phyloP scores from a whole-genome alignment of 2,329 filamentous ascomycete species.

The Dothidotthia symphoricarpi region DNA sequence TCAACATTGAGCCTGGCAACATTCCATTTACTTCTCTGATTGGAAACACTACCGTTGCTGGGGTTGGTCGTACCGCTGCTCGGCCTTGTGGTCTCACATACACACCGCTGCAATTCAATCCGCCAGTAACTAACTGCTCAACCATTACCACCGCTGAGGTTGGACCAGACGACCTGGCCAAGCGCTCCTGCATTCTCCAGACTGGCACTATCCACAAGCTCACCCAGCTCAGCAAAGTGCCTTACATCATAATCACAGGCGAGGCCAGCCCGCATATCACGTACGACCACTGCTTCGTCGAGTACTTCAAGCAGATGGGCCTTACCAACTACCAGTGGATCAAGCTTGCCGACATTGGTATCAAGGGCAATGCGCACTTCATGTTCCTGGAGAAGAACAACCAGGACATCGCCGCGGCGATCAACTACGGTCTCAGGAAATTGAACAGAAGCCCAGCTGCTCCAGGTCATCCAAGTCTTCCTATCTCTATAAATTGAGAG shows the following conservation, averaged over 20 bases:
- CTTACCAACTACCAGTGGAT: conserved; percentile 45
- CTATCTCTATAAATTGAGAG: neutral
- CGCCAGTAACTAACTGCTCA: conserved; percentile 16
- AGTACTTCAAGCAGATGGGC: conserved; percentile 44
- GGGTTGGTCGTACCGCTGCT: conserved; percentile 14
- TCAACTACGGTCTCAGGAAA: conserved; percentile 6
- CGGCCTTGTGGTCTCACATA: conserved; percentile 22
- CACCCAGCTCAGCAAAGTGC: conserved; percentile 23
- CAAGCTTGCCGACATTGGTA: conserved; percentile 45
- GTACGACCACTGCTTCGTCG: conserved; percentile 35
- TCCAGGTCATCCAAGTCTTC: conserved; percentile 6
- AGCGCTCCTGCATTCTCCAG: conserved; percentile 18
- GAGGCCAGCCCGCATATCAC: conserved; percentile 33
- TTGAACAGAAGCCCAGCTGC: conserved; percentile 5
- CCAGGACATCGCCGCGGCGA: conserved; percentile 40
- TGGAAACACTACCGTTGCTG: conserved; percentile 10
- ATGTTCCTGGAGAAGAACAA: conserved; percentile 57
- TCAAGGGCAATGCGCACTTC: conserved; percentile 58
- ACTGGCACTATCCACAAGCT: conserved; percentile 18
- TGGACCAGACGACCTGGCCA: conserved; percentile 8
- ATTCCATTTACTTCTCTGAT: conserved; percentile 16
- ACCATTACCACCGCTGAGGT: conserved; percentile 14
- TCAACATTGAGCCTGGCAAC: conserved; percentile 24
- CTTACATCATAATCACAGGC: conserved; percentile 32
- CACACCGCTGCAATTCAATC: conserved; percentile 16